These are phyloP conservation scores for Fusarium sp. DNA, from an alignment of 2,329 filamentous ascomycete species.

Conservation along the genomic window DNA sequence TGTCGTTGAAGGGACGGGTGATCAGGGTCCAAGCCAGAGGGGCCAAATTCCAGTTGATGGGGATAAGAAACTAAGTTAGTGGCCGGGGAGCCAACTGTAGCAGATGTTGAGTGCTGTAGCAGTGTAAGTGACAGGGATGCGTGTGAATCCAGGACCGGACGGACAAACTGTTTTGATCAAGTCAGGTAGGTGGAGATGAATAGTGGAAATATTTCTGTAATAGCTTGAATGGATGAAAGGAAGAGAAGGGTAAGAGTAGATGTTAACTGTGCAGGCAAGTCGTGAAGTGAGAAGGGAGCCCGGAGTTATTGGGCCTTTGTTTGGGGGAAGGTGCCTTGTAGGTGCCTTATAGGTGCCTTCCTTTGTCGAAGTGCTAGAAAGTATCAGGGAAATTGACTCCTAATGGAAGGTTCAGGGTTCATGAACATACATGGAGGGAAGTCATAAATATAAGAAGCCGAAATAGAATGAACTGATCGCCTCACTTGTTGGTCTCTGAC, in stretches of 20 bases:
- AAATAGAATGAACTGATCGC: neutral
- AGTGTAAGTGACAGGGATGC: neutral
- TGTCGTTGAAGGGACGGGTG: constrained; percentile 11
- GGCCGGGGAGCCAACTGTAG: neutral
- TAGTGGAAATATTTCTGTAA: neutral
- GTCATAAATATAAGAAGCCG: neutral
- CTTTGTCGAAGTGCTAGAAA: neutral
- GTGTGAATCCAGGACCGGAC: neutral
- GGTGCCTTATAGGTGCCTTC: neutral
- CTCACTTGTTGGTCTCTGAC: neutral
- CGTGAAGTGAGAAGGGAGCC: no score
- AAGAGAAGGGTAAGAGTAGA: neutral
- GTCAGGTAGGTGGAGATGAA: neutral
- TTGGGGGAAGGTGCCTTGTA: neutral
- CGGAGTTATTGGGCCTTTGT: neutral
- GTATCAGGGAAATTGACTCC: neutral
- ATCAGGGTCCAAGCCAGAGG: neutral
- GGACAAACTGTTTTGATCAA: neutral
- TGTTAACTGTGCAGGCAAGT: neutral
- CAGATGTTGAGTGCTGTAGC: neutral
- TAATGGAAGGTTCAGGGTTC: neutral
- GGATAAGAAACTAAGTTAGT: neutral
- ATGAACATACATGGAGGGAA: neutral
- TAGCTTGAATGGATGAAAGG: neutral
- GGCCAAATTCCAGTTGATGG: neutral